These are phyloP conservation scores for Lachnellula suecica DNA, from an alignment of 2,329 filamentous ascomycete species.

Conservation along the genomic window DNA sequence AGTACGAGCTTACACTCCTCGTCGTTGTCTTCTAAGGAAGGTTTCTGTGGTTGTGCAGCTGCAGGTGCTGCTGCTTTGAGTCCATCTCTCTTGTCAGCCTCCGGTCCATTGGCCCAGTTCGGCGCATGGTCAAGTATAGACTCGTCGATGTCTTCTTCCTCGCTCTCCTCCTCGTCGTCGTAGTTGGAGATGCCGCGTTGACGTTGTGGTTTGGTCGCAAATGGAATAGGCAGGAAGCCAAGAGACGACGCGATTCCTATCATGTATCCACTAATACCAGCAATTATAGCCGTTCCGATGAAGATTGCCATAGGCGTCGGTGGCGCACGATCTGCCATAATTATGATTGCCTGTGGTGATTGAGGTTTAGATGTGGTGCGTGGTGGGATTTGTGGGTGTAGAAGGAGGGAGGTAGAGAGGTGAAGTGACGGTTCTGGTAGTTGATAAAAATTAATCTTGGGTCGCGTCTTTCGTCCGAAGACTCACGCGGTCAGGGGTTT, in stretches of 20 bases:
- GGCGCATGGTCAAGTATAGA: slow-evolving; percentile 63
- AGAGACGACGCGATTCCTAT: slow-evolving; percentile 72
- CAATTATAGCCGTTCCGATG: slow-evolving; percentile 71
- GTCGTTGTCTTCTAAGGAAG: slow-evolving; percentile 37
- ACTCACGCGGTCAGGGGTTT: neutral
- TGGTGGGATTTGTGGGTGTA: neutral
- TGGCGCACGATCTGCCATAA: slow-evolving; percentile 29
- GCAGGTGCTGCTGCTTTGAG: slow-evolving; percentile 37
- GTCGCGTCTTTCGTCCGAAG: neutral
- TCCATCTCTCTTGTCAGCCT: slow-evolving; percentile 59
- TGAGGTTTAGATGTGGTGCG: neutral
- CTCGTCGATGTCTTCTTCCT: slow-evolving; percentile 65
- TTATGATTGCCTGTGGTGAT: neutral
- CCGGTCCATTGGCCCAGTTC: slow-evolving; percentile 63
- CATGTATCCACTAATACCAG: slow-evolving; percentile 76
- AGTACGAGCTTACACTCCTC: slow-evolving; percentile 96
- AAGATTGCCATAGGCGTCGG: slow-evolving; percentile 51
- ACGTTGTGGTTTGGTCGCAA: slow-evolving; percentile 32
- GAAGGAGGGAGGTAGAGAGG: neutral
- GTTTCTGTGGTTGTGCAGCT: slow-evolving; percentile 31
- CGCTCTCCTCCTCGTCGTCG: slow-evolving; percentile 64
- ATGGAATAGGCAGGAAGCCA: slow-evolving; percentile 66
- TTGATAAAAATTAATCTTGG: neutral
- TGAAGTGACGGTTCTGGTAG: neutral
- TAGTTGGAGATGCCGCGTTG: slow-evolving; percentile 51